Evolutionary conservation across 78 protist genomes (phyloP), one percentile per base, ranked within the genome.

Genomic region (Andalucia godoyi): DNA sequence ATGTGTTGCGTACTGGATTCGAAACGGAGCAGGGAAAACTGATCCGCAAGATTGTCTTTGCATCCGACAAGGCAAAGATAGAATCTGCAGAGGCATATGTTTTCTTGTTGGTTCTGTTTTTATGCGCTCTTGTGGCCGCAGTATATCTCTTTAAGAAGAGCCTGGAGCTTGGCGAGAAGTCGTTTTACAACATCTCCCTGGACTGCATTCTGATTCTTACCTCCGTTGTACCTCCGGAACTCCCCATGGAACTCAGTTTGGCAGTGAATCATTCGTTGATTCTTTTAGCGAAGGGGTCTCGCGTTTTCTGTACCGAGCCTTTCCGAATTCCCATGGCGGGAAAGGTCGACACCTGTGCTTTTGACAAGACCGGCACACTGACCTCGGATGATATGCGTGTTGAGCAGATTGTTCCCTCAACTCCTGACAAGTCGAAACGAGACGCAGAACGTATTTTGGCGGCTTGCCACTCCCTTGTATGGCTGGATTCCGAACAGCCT

Each of bases 351-450:
- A 41, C 84, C 18, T 90, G 97, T 78, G 97, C 99, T 86, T 97
- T 98, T 36, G 99, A 98, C 74, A 98, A 98, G 90, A 98, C 99
- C 0, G 99, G 99, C 49, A 94, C 98, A 1, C 63, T 95, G 18
- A 95, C 98, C 21, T 68, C 94, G 4, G 97, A 93, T 33, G 80
- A 78, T 18, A 66, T 96, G 17, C 29, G 51, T 38, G 68, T 92
- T 3, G 65, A 61, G 9, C 97, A 97, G 7, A 71, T 91, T 29
- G 91, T 2, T 21, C 17, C 15, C 51, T n/a, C 4, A 21, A 33
- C 5, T 13, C 70, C 29, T 37, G 4, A n/a, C 58, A 58, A 60
- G 30, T 33, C 23, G 15, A 33, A 43, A 18, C 17, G 18, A 10
- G 63, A 17, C 13, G 70, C 46, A 17, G 40, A 57, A 40, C 23